Base-by-base conservation (phyloP, 768 basidiomycete genomes). In the Nidularia pulvinata region DNA sequence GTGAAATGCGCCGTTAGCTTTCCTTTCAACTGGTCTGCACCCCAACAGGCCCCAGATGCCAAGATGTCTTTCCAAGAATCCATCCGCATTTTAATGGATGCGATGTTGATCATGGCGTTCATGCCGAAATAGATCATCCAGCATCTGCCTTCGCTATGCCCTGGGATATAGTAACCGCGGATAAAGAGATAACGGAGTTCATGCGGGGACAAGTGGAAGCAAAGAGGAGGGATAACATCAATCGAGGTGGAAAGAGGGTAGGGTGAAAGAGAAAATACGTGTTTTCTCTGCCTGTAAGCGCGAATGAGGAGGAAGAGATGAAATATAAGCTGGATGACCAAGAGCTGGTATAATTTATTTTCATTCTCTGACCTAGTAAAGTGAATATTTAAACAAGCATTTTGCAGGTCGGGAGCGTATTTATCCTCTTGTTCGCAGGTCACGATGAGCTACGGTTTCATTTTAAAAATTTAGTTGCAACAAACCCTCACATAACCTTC, bases 41-140 rank as follows among this genome's bases (percentile, higher is more conserved):
- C 33, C 6, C 36, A 35, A 13, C n/a, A 36, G 34, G 49, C 25
- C 10, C 5, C 10, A 1, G 50, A 50, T 46, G 56, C 48, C 7
- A 51, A 19, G 7, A 50, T 48, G 53, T 50, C 56, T 11, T 11
- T 57, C 9, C 53, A 50, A 36, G 34, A 55, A n/a, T 59, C 61
- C 7, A 44, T 68, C n/a, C n/a, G n/a, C n/a, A n/a, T n/a, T n/a
- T n/a, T n/a, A n/a, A n/a, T n/a, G n/a, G 30, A 54, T 55, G 7
- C 7, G 7, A 39, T 39, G 7, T 9, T n/a, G 7, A 7, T 7
- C 9, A n/a, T 9, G 7, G 9, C 37, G 7, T n/a, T n/a, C n/a
- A 9, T n/a, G n/a, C 37, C 37, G 9, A 39, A 39, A 39, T 9
- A 9, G 37, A 39, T 39, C n/a, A 39, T 7, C 9, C 7, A n/a